Evolutionary conservation across 2,329 filamentous ascomycete genomes (phyloP).

Genomic region (Paraconiothyrium brasiliense): DNA sequence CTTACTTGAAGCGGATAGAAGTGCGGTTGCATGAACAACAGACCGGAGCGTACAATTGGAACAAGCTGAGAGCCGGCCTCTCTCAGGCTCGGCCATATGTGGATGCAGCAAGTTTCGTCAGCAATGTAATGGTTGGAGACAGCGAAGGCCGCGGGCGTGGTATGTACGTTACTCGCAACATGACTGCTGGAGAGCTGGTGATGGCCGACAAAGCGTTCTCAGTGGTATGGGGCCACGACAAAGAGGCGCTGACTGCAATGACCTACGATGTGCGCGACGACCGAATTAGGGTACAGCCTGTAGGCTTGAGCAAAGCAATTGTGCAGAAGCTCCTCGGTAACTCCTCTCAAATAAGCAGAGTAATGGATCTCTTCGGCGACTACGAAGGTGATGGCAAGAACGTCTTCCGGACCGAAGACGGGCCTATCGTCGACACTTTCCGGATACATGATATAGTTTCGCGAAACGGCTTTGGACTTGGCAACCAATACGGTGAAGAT

Average conservation of each 20-base stretch:
- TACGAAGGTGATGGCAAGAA: conserved; percentile 53
- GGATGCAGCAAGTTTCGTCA: conserved; percentile 60
- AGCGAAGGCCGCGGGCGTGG: conserved; percentile 58
- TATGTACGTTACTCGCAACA: conserved; percentile 60
- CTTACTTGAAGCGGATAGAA: conserved; percentile 31
- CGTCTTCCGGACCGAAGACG: conserved; percentile 45
- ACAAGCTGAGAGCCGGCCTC: conserved; percentile 46
- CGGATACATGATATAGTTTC: conserved; percentile 56
- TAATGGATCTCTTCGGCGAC: conserved; percentile 46
- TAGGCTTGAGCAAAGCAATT: conserved; percentile 35
- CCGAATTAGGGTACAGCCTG: conserved; percentile 35
- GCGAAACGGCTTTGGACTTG: conserved; percentile 58
- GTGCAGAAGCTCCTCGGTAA: conserved; percentile 61
- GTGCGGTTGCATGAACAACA: conserved; percentile 49
- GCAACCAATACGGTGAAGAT: conserved; percentile 36
- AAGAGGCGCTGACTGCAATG: conserved; percentile 53
- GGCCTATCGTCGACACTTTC: conserved; percentile 60
- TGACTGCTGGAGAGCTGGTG: conserved; percentile 62
- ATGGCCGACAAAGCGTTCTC: conserved; percentile 67
- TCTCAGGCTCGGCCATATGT: conserved; percentile 55
- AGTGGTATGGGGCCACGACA: conserved; percentile 54
- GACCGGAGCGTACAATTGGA: conserved; percentile 50
- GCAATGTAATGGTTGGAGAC: conserved; percentile 53
- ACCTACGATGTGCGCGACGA: conserved; percentile 55
- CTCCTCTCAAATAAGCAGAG: conserved; percentile 44